Percentiles rank a stretch among this genome's conserved stretches.
phyloP scores from a whole-genome alignment of 2,329 filamentous ascomycete species.

The Diaporthe citri region DNA sequence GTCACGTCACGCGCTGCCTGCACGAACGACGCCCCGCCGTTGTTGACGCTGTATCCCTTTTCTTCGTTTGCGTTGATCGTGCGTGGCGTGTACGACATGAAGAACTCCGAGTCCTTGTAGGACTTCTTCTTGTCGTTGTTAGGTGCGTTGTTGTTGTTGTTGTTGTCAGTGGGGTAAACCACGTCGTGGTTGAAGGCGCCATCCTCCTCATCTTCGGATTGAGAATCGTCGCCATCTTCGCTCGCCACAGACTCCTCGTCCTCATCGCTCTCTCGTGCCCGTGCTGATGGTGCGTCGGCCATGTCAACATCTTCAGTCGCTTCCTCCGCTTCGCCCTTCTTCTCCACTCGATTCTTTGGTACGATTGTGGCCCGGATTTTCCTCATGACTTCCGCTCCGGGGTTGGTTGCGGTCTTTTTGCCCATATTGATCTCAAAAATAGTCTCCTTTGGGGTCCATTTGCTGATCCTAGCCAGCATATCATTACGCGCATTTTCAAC shows the following conservation, averaged over 20 bases:
- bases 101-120: conserved; percentile 84
- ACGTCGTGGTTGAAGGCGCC: conserved; percentile 75
- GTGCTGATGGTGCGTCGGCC: conserved; percentile 48
- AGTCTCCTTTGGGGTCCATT: conserved; percentile 90
- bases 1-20: conserved; percentile 87
- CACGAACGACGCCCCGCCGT: conserved; percentile 82
- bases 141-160: conserved; percentile 40
- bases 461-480: conserved; percentile 90
- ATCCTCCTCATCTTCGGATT: conserved; percentile 67
- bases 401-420: conserved; percentile 70
- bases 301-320: conserved; percentile 49
- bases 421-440: conserved; percentile 93
- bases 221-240: conserved; percentile 51
- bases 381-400: conserved; percentile 82
- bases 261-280: conserved; percentile 43
- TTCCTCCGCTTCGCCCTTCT: conserved; percentile 51
- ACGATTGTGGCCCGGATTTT: conserved; percentile 78
- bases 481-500: conserved; percentile 80
- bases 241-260: conserved; percentile 54
- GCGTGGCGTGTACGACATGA: conserved; percentile 95
- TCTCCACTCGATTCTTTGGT: conserved; percentile 63
- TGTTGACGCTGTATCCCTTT: conserved; percentile 92
- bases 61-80: conserved; percentile 87
- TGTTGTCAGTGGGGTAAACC: conserved; percentile 53
- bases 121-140: conserved; percentile 62